A percentile compares a stretch with the other conserved stretches of the same genome.
Conservation (phyloP, 192 early-diverging fungal genomes). For the Borealophlyctis nickersoniae region DNA sequence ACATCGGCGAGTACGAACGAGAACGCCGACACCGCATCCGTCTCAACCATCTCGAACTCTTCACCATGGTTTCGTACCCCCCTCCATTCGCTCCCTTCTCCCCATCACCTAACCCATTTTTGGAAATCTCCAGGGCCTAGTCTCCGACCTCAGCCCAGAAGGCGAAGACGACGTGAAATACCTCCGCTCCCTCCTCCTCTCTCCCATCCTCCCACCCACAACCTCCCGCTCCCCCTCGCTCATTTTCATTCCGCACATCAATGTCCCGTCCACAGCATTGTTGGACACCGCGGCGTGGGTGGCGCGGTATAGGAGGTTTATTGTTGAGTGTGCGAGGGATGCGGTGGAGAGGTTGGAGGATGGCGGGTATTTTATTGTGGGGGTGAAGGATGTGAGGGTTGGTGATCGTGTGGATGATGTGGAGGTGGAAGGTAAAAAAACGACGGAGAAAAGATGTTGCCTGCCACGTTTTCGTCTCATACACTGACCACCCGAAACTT, state of each 20-base stretch:
- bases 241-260: conserved; percentile 38
- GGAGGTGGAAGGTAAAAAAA: neutral
- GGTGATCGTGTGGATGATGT: neutral
- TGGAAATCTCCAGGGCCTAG: conserved; percentile 51
- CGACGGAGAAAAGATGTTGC: neutral
- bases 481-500: no score
- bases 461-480: no score
- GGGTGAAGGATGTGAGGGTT: conserved; percentile 33
- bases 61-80: conserved; percentile 45
- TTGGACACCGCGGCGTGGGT: conserved; percentile 25
- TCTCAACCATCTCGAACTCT: conserved; percentile 58
- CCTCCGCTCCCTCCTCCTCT: conserved; percentile 19
- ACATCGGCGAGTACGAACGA: conserved; percentile 50
- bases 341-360: conserved; percentile 23
- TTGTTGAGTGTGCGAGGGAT: conserved; percentile 19
- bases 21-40: conserved; percentile 54
- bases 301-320: conserved; percentile 24
- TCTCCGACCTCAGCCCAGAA: conserved; percentile 64
- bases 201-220: conserved; percentile 1
- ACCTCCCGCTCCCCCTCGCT: conserved; percentile 4
- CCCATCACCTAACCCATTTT: neutral
- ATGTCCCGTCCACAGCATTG: conserved; percentile 29
- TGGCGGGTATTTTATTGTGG: conserved; percentile 35
- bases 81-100: neutral
- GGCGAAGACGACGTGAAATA: conserved; percentile 27